Evolutionary conservation across 371 early-diverging fungal genomes (phyloP).

Genomic region (Batkoa obscura): DNA sequence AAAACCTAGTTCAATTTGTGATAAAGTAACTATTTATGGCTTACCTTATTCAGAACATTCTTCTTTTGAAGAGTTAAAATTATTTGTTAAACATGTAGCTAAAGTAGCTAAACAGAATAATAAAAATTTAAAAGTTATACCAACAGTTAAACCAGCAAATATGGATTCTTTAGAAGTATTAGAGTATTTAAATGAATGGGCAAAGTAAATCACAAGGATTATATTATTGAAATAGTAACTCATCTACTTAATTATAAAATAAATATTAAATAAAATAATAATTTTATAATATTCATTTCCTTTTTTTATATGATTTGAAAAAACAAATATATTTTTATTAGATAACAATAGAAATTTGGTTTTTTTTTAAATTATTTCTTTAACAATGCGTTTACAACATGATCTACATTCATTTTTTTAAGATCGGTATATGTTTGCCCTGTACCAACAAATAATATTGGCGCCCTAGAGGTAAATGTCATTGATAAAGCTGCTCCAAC

Average conservation of each 20-base stretch:
- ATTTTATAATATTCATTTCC: no score
- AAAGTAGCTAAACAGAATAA: no score
- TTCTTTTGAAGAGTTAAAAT: slow-evolving; percentile 64
- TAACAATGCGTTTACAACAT: slow-evolving; percentile 66
- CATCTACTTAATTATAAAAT: no score
- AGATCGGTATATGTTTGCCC: slow-evolving; percentile 98
- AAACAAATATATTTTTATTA: no score
- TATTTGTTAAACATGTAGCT: slow-evolving; percentile 52
- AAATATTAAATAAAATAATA: no score
- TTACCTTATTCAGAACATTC: slow-evolving; percentile 92
- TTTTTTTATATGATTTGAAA: no score
- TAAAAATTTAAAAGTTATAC: neutral
- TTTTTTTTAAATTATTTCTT: no score
- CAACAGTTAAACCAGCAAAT: slow-evolving; percentile 1
- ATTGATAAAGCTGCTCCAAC: slow-evolving; percentile 95
- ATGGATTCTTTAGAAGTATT: no score
- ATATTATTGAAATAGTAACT: no score
- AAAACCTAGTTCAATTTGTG: slow-evolving; percentile 17
- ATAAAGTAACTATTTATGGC: slow-evolving; percentile 26
- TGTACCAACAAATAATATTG: slow-evolving; percentile 98
- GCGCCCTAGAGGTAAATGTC: slow-evolving; percentile 89
- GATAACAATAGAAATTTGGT: no score
- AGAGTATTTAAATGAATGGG: no score
- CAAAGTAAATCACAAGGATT: no score
- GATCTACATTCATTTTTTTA: slow-evolving; percentile 64